Conservation (phyloP, 768 basidiomycete genomes). For the Lactarius deliciosus region DNA sequence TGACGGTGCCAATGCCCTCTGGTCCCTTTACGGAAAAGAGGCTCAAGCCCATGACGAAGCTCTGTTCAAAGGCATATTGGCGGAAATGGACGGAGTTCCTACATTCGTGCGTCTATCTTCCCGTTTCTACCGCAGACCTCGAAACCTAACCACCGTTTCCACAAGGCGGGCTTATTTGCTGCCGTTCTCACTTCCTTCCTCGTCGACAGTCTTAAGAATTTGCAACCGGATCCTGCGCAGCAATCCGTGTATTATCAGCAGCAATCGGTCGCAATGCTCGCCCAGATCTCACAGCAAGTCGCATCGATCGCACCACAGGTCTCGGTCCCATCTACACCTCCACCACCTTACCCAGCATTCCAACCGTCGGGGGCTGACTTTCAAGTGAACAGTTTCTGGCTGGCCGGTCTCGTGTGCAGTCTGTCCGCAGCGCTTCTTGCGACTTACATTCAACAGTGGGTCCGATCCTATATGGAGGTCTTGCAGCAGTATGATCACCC, state of each 20-base stretch:
- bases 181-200: constrained; percentile 9
- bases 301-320: background rate
- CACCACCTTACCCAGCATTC: background rate
- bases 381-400: constrained; percentile 4
- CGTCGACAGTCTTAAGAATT: background rate
- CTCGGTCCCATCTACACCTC: background rate
- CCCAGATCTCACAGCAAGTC: constrained; percentile 11
- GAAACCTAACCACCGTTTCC: background rate
- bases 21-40: constrained; percentile 4
- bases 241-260: background rate
- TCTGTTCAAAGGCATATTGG: background rate
- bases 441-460: constrained; percentile 11
- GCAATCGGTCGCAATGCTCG: constrained; percentile 1
- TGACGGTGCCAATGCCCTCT: constrained; percentile 6
- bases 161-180: constrained; percentile 16
- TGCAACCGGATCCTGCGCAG: background rate
- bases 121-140: no score
- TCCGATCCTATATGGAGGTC: background rate
- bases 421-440: constrained; percentile 6
- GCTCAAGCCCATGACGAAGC: background rate
- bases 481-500: background rate
- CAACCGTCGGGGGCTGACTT: background rate
- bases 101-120: background rate
- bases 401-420: constrained; percentile 4
- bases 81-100: background rate